Base-by-base conservation (phyloP, 768 basidiomycete species). In the Lyophyllum semitale region DNA sequence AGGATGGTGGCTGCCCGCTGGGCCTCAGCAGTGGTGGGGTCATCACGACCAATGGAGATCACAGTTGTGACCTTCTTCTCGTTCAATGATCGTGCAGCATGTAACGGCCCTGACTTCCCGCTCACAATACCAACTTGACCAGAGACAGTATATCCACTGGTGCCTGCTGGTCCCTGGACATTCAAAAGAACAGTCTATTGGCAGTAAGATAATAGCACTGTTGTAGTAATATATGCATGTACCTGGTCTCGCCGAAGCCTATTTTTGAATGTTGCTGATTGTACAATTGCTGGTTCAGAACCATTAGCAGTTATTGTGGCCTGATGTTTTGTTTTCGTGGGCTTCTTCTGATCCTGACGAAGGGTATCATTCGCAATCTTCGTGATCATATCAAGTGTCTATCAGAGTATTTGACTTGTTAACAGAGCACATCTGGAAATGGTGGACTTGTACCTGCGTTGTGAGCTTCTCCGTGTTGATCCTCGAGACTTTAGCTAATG, bases 11-110 rank as follows among this genome's bases (percentile, higher is more conserved):
- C 69, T 0, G 72, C 76, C 23, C 76, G 77, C 43, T 77, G 72
- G 4, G 68, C 67, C 57, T 89, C 87, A 25, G 89, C 87, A 20
- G 61, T 65, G 3, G 89, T 91, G 1, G 80, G 81, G 35, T 71
- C 77, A 37, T 80, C 85, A 30, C 74, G 77, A 0, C 86, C 87
- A 58, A 76, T 73, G 8, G 85, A 75, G 22, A 69, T 77, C 22
- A 89, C 72, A 7, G 65, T 66, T 0, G 62, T 51, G 26, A 65
- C 71, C 67, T 54, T 74, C 62, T 68, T 66, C 51, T 48, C 76
- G 53, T 51, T 61, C 37, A 57, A 57, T 15, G 59, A 53, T 58
- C 64, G 57, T 8, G 53, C 51, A 11, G 70, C 58, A 47, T 56
- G 59, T 40, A 79, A 60, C 18, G 62, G 55, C 1, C 60, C 68